Evolutionary conservation across 306 rosid species (phyloP).

Genomic region (Sophora flavescens): DNA sequence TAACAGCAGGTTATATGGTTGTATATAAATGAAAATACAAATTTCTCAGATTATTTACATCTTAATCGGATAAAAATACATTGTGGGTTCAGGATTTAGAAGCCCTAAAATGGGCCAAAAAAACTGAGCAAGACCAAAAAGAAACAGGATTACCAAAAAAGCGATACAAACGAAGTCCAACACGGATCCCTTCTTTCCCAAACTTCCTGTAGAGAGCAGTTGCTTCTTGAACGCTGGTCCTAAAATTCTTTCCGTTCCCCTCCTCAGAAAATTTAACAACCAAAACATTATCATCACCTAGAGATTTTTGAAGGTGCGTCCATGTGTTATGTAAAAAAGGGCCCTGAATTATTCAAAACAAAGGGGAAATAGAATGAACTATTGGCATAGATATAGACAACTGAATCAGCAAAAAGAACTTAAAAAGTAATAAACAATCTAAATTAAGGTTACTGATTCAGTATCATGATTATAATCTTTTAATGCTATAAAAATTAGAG

Average conservation of each 20-base stretch:
- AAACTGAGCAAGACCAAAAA: background rate
- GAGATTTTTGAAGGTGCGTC: conserved; percentile 74
- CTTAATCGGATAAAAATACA: background rate
- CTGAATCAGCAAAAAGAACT: background rate
- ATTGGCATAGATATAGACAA: conserved; percentile 8
- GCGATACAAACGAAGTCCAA: conserved; percentile 66
- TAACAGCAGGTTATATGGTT: background rate
- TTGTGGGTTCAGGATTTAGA: background rate
- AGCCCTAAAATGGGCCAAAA: background rate
- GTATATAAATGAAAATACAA: conserved; percentile 29
- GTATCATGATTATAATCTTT: background rate
- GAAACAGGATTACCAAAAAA: conserved; percentile 69
- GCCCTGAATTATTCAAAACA: conserved; percentile 62
- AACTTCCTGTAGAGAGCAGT: conserved; percentile 53
- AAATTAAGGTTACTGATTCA: conserved; percentile 1
- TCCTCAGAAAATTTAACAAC: conserved; percentile 68
- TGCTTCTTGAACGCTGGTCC: conserved; percentile 19
- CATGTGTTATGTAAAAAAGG: conserved; percentile 55
- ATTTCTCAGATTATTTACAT: conserved; percentile 17
- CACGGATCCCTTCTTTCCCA: conserved; percentile 68
- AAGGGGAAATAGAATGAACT: conserved; percentile 12
- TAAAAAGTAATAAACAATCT: background rate
- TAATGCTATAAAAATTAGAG: conserved; percentile 1
- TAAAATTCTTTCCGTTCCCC: background rate
- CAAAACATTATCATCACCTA: conserved; percentile 78